Evolutionary conservation across 257 asterid genomes (phyloP), one percentile per base, ranked within the genome.

Genomic region (Sherardia arvensis): DNA sequence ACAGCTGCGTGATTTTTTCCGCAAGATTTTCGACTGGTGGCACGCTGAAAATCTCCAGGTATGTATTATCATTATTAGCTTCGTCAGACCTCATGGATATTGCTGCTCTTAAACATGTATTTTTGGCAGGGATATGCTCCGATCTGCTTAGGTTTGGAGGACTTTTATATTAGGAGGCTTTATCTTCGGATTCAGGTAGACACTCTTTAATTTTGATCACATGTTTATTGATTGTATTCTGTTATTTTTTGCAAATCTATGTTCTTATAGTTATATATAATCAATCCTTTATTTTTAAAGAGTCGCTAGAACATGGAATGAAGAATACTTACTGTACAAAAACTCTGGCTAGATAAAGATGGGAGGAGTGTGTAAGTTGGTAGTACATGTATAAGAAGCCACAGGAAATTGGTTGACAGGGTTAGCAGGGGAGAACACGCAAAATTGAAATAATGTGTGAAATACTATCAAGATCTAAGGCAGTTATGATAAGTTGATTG

Each of bases 141-240:
- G 82, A 93, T 90, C 88, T 90, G 95, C 76, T 79, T 93, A 83
- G 99, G 99, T 56, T 86, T 90, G 73, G 99, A 93, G 84, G 99
- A 93, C 82, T 90, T 90, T 88, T 93, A 93, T 63, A 74, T 78
- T 69, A 94, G 99, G 53, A 78, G 99, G 59, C 73, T 93, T 81
- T 90, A 90, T 82, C 83, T 77, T 61, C 84, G 97, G 36, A 83
- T 90, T 78, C 99, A 90, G 99, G 97, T 92, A 67, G 60, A 5
- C 43, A 21, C 18, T 12, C 34, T 15, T 53, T 62, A n/a, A 14
- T 34, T 36, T 57, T 11, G 14, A 45, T 10, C 11, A 43, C 2
- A 15, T 30, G 11, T 21, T 55, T 36, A 38, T 20, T 21, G 7
- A 14, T 34, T 40, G 18, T 8, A 5, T 62, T 62, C 18, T 62